Percentiles rank a stretch among this genome's conserved stretches.
These are phyloP conservation scores for Passalora sequoiae DNA, from an alignment of 2,329 filamentous ascomycete species.

Conservation along the genomic window DNA sequence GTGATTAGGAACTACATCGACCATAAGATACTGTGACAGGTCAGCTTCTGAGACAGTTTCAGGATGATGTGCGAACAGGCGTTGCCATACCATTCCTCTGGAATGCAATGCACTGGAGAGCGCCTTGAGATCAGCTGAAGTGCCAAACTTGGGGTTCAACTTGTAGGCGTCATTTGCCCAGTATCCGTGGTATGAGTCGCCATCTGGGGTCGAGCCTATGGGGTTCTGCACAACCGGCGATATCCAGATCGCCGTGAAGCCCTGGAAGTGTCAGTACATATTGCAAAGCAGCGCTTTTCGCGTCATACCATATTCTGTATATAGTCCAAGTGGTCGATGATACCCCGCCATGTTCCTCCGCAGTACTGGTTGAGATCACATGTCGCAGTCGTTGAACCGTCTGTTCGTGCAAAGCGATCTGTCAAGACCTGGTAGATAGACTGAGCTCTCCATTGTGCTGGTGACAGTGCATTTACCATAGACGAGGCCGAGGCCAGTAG, in stretches of 20 bases:
- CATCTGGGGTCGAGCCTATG: slow-evolving; percentile 33
- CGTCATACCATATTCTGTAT: slow-evolving; percentile 40
- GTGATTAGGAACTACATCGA: slow-evolving; percentile 46
- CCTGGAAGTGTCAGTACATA: slow-evolving; percentile 11
- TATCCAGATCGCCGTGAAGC: slow-evolving; percentile 41
- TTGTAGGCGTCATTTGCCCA: slow-evolving; percentile 43
- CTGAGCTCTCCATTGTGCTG: slow-evolving; percentile 38
- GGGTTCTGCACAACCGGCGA: slow-evolving; percentile 42
- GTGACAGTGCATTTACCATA: not conserved
- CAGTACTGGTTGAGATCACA: slow-evolving; percentile 44
- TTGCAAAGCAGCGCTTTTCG: not conserved
- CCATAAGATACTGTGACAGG: slow-evolving; percentile 36
- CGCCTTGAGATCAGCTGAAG: slow-evolving; percentile 40
- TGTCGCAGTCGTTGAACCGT: slow-evolving; percentile 41
- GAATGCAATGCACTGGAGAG: slow-evolving; percentile 42
- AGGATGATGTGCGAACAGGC: not conserved
- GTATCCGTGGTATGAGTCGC: slow-evolving; percentile 40
- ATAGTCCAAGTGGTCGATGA: slow-evolving; percentile 44
- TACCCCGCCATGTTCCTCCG: slow-evolving; percentile 45
- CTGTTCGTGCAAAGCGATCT: slow-evolving; percentile 50
- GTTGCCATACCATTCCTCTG: slow-evolving; percentile 35
- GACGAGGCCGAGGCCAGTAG: not conserved
- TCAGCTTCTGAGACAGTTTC: not conserved
- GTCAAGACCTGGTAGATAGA: slow-evolving; percentile 58
- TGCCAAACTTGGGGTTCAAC: slow-evolving; percentile 46